A percentile compares a stretch with the other conserved stretches of the same genome.
Evolutionary conservation across 805 yeast species (phyloP).

Genomic region (Brettanomyces naardenensis): DNA sequence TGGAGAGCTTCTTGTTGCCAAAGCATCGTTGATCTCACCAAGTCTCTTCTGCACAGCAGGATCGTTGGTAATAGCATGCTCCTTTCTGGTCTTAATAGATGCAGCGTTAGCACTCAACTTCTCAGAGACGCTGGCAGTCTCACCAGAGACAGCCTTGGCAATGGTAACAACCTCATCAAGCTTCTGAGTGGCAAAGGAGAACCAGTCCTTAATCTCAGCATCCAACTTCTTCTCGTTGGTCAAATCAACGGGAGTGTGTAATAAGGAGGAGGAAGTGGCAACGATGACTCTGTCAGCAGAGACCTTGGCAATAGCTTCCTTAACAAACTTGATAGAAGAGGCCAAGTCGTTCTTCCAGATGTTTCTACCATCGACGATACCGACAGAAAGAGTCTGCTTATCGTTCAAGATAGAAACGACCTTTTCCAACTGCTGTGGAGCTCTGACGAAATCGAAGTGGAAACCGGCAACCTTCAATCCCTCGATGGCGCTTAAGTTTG

Average conservation of each 20-base stretch:
- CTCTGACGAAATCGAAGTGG: slow-evolving; percentile 96
- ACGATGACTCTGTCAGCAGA: slow-evolving; percentile 89
- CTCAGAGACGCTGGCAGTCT: slow-evolving; percentile 61
- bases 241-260: slow-evolving; percentile 98
- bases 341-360: slow-evolving; percentile 97
- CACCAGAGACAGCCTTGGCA: slow-evolving; percentile 81
- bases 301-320: slow-evolving; percentile 74
- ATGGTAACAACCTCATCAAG: slow-evolving; percentile 83
- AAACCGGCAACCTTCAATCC: slow-evolving; percentile 88
- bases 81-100: slow-evolving; percentile 77
- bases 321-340: slow-evolving; percentile 74
- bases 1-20: slow-evolving; percentile 77
- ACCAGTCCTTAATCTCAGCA: slow-evolving; percentile 92
- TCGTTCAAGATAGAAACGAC: slow-evolving; percentile 59
- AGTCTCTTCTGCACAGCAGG: slow-evolving; percentile 84
- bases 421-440: slow-evolving; percentile 89
- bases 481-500: slow-evolving; percentile 86
- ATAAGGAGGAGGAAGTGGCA: slow-evolving; percentile 92
- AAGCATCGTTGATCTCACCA: slow-evolving; percentile 56
- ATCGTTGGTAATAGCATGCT: slow-evolving; percentile 86
- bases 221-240: slow-evolving; percentile 86
- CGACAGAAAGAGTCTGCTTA: slow-evolving; percentile 82
- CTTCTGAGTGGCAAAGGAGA: slow-evolving; percentile 98
- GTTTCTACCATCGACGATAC: slow-evolving; percentile 98
- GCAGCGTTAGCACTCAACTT: slow-evolving; percentile 80